phyloP scores from a whole-genome alignment of 2,329 filamentous ascomycete species.

The Epichloe brachyelytri region DNA sequence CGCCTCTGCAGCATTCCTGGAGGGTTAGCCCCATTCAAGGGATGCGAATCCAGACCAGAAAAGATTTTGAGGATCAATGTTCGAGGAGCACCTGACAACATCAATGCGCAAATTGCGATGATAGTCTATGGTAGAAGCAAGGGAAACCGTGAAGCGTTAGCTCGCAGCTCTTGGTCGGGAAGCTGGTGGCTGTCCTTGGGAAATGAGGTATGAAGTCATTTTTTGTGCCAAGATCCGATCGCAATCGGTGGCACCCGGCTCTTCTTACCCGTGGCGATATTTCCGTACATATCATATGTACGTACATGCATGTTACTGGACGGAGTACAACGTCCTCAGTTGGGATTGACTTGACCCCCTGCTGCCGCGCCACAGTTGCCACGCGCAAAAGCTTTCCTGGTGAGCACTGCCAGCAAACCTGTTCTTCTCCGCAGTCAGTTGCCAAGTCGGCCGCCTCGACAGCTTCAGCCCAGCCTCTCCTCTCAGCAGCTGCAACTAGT shows the following conservation, averaged over 20 bases:
- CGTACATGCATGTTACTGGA: too few relatives aligned
- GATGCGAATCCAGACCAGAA: background rate
- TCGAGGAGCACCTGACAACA: background rate
- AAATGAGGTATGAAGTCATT: slow-evolving; percentile 8
- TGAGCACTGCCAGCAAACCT: too few relatives aligned
- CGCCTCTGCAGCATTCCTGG: background rate
- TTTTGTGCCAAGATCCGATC: slow-evolving; percentile 2
- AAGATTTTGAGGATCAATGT: background rate
- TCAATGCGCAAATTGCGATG: background rate
- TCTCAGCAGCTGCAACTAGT: too few relatives aligned
- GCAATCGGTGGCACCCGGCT: background rate
- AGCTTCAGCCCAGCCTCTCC: too few relatives aligned
- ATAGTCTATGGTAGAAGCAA: background rate
- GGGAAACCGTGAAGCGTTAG: background rate
- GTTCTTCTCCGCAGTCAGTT: too few relatives aligned
- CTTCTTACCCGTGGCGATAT: too few relatives aligned
- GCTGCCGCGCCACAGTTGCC: too few relatives aligned
- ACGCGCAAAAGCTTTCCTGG: too few relatives aligned
- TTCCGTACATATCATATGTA: too few relatives aligned
- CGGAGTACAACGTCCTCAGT: too few relatives aligned
- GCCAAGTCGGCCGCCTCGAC: too few relatives aligned
- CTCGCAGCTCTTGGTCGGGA: background rate
- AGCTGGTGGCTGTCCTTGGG: background rate
- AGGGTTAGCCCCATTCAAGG: background rate
- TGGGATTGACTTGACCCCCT: too few relatives aligned